phyloP scores from a whole-genome alignment of 1,284 basidiomycete genomes.

The Xanthoconium separans region DNA sequence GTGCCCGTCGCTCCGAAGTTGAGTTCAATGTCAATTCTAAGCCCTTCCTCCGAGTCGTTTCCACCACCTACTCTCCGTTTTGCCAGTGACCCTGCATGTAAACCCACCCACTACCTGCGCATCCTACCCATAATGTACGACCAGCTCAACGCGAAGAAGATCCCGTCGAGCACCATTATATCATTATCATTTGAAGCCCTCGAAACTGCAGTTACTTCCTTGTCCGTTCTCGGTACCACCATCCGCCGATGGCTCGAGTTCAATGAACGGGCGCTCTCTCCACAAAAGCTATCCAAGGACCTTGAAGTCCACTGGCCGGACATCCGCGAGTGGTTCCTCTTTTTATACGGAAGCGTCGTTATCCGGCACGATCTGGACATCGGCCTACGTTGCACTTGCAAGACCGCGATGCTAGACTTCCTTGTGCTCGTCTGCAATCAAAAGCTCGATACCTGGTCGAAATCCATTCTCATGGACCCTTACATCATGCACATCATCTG shows the following conservation, averaged over 20 bases:
- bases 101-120: conserved; percentile 21
- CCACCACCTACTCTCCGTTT: too few species aligned
- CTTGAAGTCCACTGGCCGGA: conserved; percentile 21
- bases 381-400: conserved; percentile 18
- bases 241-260: too few species aligned
- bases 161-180: conserved; percentile 11
- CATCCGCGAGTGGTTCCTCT: conserved; percentile 28
- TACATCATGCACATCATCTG: too few species aligned
- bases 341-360: conserved; percentile 19
- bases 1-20: too few species aligned
- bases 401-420: conserved; percentile 25
- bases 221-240: conserved; percentile 23
- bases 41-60: too few species aligned
- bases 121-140: conserved; percentile 21
- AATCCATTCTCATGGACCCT: conserved; percentile 13
- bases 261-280: conserved; percentile 11
- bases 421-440: conserved; percentile 25
- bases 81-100: conserved; percentile 9
- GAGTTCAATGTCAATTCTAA: too few species aligned
- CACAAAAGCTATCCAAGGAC: conserved; percentile 13
- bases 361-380: conserved; percentile 1
- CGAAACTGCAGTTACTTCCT: conserved; percentile 12
- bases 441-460: conserved; percentile 25
- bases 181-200: conserved; percentile 10
- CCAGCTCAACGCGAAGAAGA: conserved; percentile 20